Conservation (phyloP, 495 filamentous ascomycete genomes). For the Trichoderma erinaceum region DNA sequence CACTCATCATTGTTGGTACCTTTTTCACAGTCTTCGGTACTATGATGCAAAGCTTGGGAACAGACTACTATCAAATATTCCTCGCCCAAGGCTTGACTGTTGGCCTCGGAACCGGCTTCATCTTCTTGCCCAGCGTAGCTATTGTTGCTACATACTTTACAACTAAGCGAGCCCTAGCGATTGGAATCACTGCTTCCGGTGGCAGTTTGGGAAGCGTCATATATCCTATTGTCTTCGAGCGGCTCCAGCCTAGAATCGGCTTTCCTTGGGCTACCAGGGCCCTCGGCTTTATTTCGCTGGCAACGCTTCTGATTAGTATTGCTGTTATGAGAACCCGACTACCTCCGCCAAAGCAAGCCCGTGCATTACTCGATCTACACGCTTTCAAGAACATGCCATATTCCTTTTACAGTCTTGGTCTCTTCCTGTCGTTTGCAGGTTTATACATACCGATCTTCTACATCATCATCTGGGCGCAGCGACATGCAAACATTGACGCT, state of each 20-base stretch:
- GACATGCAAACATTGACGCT: slow-evolving; percentile 43
- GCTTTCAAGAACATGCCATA: slow-evolving; percentile 32
- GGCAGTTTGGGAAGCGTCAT: slow-evolving; percentile 56
- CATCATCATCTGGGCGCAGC: slow-evolving; percentile 49
- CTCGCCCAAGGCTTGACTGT: slow-evolving; percentile 47
- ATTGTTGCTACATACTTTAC: slow-evolving; percentile 50
- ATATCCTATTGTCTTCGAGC: slow-evolving; percentile 56
- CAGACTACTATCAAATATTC: slow-evolving; percentile 54
- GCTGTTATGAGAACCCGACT: slow-evolving; percentile 21
- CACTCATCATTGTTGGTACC: slow-evolving; percentile 48
- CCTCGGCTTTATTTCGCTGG: slow-evolving; percentile 56
- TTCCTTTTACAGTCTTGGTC: slow-evolving; percentile 18
- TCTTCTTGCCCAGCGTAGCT: slow-evolving; percentile 29
- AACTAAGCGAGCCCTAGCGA: slow-evolving; percentile 53
- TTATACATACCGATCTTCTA: slow-evolving; percentile 61
- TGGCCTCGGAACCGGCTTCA: slow-evolving; percentile 27
- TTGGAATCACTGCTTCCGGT: slow-evolving; percentile 55
- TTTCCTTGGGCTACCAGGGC: slow-evolving; percentile 63
- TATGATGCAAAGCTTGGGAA: slow-evolving; percentile 59
- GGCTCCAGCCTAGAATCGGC: slow-evolving; percentile 49
- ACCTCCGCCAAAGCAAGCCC: slow-evolving; percentile 21
- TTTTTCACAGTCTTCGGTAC: slow-evolving; percentile 61
- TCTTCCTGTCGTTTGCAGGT: slow-evolving; percentile 48
- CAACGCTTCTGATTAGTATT: slow-evolving; percentile 46
- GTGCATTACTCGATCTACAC: slow-evolving; percentile 15